Evolutionary conservation across 805 yeast species (phyloP).

Genomic region (Sugiyamaella smithiae): DNA sequence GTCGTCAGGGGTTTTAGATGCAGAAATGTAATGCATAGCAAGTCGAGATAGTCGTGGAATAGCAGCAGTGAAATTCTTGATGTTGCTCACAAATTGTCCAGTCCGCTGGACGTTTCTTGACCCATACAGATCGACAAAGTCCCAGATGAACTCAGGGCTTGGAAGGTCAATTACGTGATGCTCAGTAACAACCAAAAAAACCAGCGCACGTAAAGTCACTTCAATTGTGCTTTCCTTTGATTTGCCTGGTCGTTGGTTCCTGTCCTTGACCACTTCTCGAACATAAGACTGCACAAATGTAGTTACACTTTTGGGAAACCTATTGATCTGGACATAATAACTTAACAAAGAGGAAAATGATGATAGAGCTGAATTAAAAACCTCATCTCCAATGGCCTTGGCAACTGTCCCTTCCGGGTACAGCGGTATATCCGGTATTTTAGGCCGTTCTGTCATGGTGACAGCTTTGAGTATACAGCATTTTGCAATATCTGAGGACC

Average conservation of each 20-base stretch:
- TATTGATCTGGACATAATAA: background rate
- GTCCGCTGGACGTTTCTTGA: constrained; percentile 17
- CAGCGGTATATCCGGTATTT: background rate
- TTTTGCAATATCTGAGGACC: background rate
- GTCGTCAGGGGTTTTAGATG: background rate
- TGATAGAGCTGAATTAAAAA: background rate
- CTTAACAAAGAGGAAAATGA: background rate
- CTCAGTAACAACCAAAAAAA: constrained; percentile 11
- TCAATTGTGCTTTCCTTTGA: background rate
- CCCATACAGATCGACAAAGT: constrained; percentile 26
- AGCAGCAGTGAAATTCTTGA: constrained; percentile 1
- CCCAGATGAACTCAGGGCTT: constrained; percentile 29
- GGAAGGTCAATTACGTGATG: constrained; percentile 10
- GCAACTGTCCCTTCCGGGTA: constrained; percentile 1
- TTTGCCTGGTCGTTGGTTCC: no score
- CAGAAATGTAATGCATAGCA: constrained; percentile 8
- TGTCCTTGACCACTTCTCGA: background rate
- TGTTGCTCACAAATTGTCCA: constrained; percentile 1
- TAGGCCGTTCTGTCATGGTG: background rate
- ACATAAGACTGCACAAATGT: constrained; percentile 6
- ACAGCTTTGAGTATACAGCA: no score
- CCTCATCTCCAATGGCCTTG: background rate
- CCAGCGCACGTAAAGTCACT: background rate
- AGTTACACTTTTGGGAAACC: constrained; percentile 2
- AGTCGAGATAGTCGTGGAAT: constrained; percentile 9